Conservation (phyloP, 2,329 filamentous ascomycete species). For the Neofusicoccum umdonicola region DNA sequence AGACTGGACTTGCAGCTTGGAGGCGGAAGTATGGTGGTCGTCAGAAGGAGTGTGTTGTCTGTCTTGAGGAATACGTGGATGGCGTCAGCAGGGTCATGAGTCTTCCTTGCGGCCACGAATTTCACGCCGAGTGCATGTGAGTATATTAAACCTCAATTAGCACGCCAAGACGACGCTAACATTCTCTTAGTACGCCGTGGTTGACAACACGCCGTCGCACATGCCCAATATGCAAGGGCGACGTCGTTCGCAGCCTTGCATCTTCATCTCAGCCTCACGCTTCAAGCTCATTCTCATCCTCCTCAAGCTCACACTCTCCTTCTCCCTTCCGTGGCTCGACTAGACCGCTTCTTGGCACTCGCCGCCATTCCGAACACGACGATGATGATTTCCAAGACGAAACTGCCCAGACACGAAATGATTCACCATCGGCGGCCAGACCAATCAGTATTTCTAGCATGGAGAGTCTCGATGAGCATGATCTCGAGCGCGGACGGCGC, state of each 20-base stretch:
- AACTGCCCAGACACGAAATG: not conserved
- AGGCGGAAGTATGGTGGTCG: constrained; percentile 61
- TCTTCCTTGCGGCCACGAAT: constrained; percentile 94
- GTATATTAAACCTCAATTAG: constrained; percentile 41
- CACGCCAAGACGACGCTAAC: not conserved
- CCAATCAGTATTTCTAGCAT: constrained; percentile 8
- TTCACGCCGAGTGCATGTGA: constrained; percentile 98
- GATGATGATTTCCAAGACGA: constrained; percentile 12
- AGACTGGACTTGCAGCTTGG: constrained; percentile 50
- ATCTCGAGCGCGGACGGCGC: constrained; percentile 7
- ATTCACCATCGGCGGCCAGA: constrained; percentile 2
- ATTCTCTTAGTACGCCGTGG: constrained; percentile 80
- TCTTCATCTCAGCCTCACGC: constrained; percentile 16
- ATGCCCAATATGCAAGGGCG: constrained; percentile 98
- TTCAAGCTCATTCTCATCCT: constrained; percentile 8
- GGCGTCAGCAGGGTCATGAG: constrained; percentile 96
- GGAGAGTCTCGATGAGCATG: not conserved
- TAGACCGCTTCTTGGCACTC: not conserved
- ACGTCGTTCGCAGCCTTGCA: constrained; percentile 64
- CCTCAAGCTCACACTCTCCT: not conserved
- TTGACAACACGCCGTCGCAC: constrained; percentile 90
- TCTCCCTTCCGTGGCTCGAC: not conserved
- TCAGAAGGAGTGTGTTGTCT: constrained; percentile 90
- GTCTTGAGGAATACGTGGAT: constrained; percentile 92
- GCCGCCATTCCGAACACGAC: not conserved